phyloP scores from a whole-genome alignment of 2,329 filamentous ascomycete genomes.

The Dactylellina cionopaga region DNA sequence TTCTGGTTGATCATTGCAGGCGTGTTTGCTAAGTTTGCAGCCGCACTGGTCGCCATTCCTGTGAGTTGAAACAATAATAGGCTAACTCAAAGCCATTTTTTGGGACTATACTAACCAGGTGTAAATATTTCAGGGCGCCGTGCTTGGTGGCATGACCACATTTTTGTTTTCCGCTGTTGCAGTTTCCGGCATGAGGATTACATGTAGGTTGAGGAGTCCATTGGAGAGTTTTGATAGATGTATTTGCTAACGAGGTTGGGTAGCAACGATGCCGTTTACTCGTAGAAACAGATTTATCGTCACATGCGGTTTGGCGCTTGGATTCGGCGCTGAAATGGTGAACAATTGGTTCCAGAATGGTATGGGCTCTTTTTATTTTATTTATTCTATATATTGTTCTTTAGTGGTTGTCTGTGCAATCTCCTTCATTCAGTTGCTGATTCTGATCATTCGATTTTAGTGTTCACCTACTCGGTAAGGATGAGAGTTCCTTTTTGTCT shows the following conservation, averaged over 20 bases:
- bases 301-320: slow-evolving; percentile 66
- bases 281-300: slow-evolving; percentile 71
- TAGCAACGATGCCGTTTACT: slow-evolving; percentile 36
- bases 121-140: slow-evolving; percentile 56
- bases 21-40: slow-evolving; percentile 76
- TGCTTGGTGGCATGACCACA: slow-evolving; percentile 67
- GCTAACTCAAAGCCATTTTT: slow-evolving; percentile 61
- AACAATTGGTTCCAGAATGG: slow-evolving; percentile 64
- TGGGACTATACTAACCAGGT: neutral
- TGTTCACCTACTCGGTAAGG: slow-evolving; percentile 46
- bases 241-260: slow-evolving; percentile 69
- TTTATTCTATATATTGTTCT: neutral
- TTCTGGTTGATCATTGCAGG: slow-evolving; percentile 76
- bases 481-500: slow-evolving; percentile 67
- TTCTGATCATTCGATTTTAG: slow-evolving; percentile 27
- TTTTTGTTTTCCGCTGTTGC: slow-evolving; percentile 75
- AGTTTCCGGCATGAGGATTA: slow-evolving; percentile 73
- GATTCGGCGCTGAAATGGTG: slow-evolving; percentile 63
- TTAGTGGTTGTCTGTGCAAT: neutral
- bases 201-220: slow-evolving; percentile 65
- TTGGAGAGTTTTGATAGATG: neutral
- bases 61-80: slow-evolving; percentile 60
- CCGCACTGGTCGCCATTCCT: slow-evolving; percentile 74
- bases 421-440: neutral
- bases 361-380: neutral